A percentile compares a stretch with the other conserved stretches of the same genome.
Evolutionary conservation across 2,329 filamentous ascomycete genomes (phyloP).

Genomic region (Leptographium galeiforme): DNA sequence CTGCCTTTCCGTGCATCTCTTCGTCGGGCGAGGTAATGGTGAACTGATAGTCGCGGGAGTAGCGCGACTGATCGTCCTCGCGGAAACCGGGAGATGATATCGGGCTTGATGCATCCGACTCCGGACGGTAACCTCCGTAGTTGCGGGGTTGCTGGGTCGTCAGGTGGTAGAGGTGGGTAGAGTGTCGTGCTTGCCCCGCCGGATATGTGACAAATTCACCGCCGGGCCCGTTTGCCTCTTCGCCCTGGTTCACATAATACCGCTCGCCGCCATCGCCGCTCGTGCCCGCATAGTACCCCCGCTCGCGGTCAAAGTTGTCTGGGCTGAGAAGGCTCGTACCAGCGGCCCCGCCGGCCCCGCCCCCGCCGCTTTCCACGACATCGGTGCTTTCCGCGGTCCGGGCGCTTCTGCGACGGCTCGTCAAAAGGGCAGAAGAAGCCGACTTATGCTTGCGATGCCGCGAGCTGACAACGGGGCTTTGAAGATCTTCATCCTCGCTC

Average conservation of each 20-base stretch:
- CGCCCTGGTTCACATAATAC: slow-evolving; percentile 60
- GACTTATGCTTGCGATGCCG: slow-evolving; percentile 80
- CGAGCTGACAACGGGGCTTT: slow-evolving; percentile 77
- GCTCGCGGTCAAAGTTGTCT: slow-evolving; percentile 42
- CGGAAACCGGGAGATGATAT: slow-evolving; percentile 44
- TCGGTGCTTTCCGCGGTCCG: slow-evolving; percentile 17
- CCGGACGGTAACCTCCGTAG: slow-evolving; percentile 34
- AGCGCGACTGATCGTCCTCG: slow-evolving; percentile 60
- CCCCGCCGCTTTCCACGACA: not conserved
- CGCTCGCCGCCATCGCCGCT: slow-evolving; percentile 59
- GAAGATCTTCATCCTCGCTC: slow-evolving; percentile 89
- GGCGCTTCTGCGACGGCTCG: slow-evolving; percentile 33
- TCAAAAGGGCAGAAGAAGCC: slow-evolving; percentile 34
- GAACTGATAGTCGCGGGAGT: slow-evolving; percentile 86
- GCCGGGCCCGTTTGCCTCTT: slow-evolving; percentile 63
- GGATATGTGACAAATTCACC: slow-evolving; percentile 74
- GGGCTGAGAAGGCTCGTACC: slow-evolving; percentile 27
- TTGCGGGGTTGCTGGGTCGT: slow-evolving; percentile 31
- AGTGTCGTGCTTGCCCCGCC: slow-evolving; percentile 46
- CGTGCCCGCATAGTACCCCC: slow-evolving; percentile 53
- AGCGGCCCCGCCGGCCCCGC: slow-evolving; percentile 11
- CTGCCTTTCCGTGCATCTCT: slow-evolving; percentile 93
- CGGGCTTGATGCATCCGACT: slow-evolving; percentile 45
- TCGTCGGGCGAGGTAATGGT: slow-evolving; percentile 91
- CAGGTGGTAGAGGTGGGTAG: slow-evolving; percentile 32